These are phyloP conservation scores for Barnettozyma hawaiiensis DNA, from an alignment of 1,139 yeast genomes.

Conservation along the genomic window DNA sequence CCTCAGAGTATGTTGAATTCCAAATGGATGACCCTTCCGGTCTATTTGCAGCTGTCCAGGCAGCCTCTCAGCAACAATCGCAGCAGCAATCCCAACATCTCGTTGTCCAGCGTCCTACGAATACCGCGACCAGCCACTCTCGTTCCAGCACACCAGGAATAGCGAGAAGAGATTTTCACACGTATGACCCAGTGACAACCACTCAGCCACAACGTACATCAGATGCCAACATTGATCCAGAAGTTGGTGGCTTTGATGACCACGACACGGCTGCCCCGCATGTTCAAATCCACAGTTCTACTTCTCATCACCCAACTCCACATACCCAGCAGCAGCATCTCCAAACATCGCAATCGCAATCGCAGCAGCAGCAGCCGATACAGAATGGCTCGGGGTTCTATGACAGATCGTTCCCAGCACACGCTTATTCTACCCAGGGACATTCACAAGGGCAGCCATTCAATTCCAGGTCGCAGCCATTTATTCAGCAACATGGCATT, in stretches of 20 bases:
- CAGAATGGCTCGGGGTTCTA: not conserved
- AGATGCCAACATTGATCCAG: slow-evolving; percentile 53
- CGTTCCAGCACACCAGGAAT: not conserved
- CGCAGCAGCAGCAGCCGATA: not conserved
- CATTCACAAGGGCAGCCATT: not conserved
- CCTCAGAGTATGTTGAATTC: slow-evolving; percentile 21
- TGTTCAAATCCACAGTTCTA: not conserved
- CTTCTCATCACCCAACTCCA: not conserved
- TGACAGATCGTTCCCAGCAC: slow-evolving; percentile 1
- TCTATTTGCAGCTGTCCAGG: slow-evolving; percentile 63
- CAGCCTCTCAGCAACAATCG: slow-evolving; percentile 32
- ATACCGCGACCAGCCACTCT: not conserved
- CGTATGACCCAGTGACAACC: not conserved
- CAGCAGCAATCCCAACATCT: slow-evolving; percentile 3
- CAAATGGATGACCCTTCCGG: slow-evolving; percentile 38
- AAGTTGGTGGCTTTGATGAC: slow-evolving; percentile 46
- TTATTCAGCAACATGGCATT: not conserved
- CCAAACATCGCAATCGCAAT: not conserved
- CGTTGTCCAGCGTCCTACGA: not conserved
- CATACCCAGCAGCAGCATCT: not conserved
- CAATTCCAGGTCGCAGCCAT: not conserved
- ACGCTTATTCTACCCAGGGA: not conserved
- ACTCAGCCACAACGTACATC: slow-evolving; percentile 10
- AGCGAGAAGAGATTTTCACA: not conserved
- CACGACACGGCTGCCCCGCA: slow-evolving; percentile 17